Conservation (phyloP, 2,329 filamentous ascomycete genomes). For the Trichoderma atroviride region DNA sequence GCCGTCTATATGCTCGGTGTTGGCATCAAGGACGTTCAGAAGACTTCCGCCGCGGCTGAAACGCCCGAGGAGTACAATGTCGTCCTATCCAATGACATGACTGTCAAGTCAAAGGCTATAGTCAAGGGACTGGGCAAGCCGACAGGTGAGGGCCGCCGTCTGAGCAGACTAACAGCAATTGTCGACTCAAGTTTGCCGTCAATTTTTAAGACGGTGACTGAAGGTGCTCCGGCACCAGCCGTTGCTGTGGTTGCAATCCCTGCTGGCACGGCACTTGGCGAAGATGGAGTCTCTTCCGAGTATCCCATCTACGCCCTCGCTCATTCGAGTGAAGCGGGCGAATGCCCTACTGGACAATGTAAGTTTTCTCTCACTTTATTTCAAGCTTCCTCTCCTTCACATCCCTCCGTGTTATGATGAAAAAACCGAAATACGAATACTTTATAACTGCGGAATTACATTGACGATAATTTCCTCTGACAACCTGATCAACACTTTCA, state of each 20-base stretch:
- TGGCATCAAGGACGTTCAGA: slow-evolving; percentile 52
- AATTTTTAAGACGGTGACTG: slow-evolving; percentile 71
- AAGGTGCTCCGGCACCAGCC: slow-evolving; percentile 75
- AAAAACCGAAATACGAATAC: slow-evolving; percentile 70
- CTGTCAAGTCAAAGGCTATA: slow-evolving; percentile 57
- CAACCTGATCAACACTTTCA: slow-evolving; percentile 71
- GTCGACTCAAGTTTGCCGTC: slow-evolving; percentile 65
- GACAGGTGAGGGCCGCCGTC: slow-evolving; percentile 36
- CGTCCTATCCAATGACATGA: slow-evolving; percentile 59
- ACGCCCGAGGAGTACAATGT: slow-evolving; percentile 44
- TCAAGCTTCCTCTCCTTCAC: not conserved
- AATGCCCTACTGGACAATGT: slow-evolving; percentile 89
- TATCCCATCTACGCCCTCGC: slow-evolving; percentile 63
- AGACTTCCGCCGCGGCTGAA: slow-evolving; percentile 27
- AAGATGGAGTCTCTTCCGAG: slow-evolving; percentile 40
- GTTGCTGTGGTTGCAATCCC: slow-evolving; percentile 72
- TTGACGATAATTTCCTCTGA: slow-evolving; percentile 89
- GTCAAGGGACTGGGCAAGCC: slow-evolving; percentile 48
- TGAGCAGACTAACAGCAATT: slow-evolving; percentile 68
- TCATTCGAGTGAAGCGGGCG: slow-evolving; percentile 89
- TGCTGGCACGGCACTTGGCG: slow-evolving; percentile 47
- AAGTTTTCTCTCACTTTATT: slow-evolving; percentile 54
- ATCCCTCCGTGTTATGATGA: slow-evolving; percentile 75
- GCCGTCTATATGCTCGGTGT: slow-evolving; percentile 85
- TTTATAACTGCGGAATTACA: slow-evolving; percentile 99